These are phyloP conservation scores for Trametes versicolor DNA, from an alignment of 1,284 basidiomycete genomes.

Conservation along the genomic window DNA sequence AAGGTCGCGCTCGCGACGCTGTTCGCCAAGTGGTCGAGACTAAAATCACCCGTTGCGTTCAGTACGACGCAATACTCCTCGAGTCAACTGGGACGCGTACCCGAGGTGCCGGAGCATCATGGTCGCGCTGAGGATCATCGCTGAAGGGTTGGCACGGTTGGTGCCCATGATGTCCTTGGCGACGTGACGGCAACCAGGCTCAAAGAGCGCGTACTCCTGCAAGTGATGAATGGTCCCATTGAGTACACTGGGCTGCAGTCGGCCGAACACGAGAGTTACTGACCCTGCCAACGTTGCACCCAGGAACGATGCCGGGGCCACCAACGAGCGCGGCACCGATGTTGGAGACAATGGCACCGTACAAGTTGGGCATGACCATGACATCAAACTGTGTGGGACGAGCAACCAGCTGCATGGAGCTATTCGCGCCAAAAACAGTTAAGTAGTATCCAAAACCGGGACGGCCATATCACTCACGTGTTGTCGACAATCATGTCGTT, in stretches of 20 bases:
- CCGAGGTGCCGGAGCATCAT: constrained; percentile 99
- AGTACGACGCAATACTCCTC: background rate
- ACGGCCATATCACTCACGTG: constrained; percentile 65
- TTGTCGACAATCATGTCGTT: constrained; percentile 99
- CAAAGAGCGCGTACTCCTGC: constrained; percentile 97
- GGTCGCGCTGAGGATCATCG: constrained; percentile 97
- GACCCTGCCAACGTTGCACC: constrained; percentile 96
- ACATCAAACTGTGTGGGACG: constrained; percentile 97
- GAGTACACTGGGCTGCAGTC: constrained; percentile 2
- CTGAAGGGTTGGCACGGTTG: constrained; percentile 97
- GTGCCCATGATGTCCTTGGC: constrained; percentile 98
- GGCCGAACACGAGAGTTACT: constrained; percentile 40
- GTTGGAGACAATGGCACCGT: constrained; percentile 98
- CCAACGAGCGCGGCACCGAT: constrained; percentile 99
- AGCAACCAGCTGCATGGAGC: constrained; percentile 98
- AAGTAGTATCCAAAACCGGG: background rate
- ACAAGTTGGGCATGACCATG: constrained; percentile 98
- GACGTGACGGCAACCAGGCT: constrained; percentile 99
- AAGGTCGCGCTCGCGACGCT: constrained; percentile 94
- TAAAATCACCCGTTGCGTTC: constrained; percentile 41
- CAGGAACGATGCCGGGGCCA: constrained; percentile 97
- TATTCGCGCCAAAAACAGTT: constrained; percentile 41
- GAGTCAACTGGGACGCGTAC: constrained; percentile 51
- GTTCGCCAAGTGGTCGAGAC: constrained; percentile 95
- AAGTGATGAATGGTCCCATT: constrained; percentile 15